Evolutionary conservation across 179 eudicot genomes (phyloP).

Genomic region (Spergularia azorica): DNA sequence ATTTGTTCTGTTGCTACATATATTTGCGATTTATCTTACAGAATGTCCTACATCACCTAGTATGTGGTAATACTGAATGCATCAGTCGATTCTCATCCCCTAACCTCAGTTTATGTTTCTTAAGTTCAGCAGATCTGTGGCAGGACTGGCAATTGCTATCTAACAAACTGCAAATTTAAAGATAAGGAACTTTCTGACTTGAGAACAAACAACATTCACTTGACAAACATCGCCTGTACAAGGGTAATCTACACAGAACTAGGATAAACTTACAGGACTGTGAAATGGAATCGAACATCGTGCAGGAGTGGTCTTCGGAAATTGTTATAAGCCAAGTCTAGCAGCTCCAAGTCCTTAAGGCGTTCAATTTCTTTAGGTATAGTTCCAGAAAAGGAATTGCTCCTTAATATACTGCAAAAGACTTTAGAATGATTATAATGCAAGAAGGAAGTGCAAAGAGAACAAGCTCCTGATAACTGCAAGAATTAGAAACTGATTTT

Average conservation of each 20-base stretch:
- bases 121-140: conserved; percentile 34
- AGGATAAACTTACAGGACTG: conserved; percentile 53
- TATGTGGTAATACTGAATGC: conserved; percentile 9
- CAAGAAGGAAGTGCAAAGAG: conserved; percentile 8
- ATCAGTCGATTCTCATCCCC: conserved; percentile 30
- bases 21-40: background rate
- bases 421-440: conserved; percentile 22
- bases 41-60: conserved; percentile 19
- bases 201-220: conserved; percentile 46
- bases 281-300: conserved; percentile 37
- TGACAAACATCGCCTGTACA: background rate
- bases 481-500: background rate
- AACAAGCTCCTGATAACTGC: conserved; percentile 1
- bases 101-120: conserved; percentile 38
- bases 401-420: conserved; percentile 63
- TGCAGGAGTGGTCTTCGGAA: conserved; percentile 47
- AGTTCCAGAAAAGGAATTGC: conserved; percentile 70
- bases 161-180: conserved; percentile 2
- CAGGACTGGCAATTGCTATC: too few species aligned
- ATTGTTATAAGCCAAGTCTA: conserved; percentile 71
- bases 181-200: conserved; percentile 53
- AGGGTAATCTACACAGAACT: background rate
- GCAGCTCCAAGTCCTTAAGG: conserved; percentile 59
- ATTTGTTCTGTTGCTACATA: too few species aligned
- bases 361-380: conserved; percentile 57